phyloP scores from a whole-genome alignment of 306 rosid species.

The Abrus pulchellus region DNA sequence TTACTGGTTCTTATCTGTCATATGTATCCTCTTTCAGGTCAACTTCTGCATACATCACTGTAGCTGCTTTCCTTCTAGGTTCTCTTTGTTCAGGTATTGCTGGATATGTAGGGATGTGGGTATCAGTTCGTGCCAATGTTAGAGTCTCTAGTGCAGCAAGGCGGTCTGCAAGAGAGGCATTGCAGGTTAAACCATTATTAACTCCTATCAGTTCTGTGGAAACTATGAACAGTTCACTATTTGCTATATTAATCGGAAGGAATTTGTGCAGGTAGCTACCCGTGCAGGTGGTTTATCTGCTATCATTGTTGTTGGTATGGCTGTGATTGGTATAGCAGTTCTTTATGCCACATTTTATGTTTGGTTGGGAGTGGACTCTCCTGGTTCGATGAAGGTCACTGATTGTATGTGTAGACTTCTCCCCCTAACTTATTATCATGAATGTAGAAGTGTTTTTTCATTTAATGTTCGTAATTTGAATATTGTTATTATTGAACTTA shows the following conservation, averaged over 20 bases:
- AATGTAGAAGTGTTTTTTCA: not conserved
- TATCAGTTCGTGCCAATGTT: constrained; percentile 99
- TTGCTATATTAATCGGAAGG: constrained; percentile 50
- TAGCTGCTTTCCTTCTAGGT: constrained; percentile 94
- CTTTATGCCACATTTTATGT: constrained; percentile 94
- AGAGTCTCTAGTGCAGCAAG: constrained; percentile 99
- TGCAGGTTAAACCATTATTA: constrained; percentile 76
- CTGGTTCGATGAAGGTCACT: constrained; percentile 94
- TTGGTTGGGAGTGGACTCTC: constrained; percentile 91
- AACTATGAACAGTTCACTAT: constrained; percentile 40
- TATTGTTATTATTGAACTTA: constrained; percentile 34
- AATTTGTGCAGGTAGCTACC: constrained; percentile 85
- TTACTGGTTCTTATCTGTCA: constrained; percentile 40
- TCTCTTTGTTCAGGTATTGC: constrained; percentile 97
- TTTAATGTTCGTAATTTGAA: constrained; percentile 32
- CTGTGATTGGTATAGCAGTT: constrained; percentile 92
- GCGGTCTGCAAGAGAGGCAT: constrained; percentile 97
- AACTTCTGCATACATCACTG: constrained; percentile 89
- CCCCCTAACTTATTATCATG: constrained; percentile 49
- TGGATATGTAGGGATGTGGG: constrained; percentile 99
- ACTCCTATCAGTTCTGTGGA: constrained; percentile 40
- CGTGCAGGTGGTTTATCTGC: constrained; percentile 99
- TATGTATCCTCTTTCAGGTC: constrained; percentile 73
- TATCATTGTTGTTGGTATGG: constrained; percentile 96
- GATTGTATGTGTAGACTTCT: constrained; percentile 80